phyloP scores from a whole-genome alignment of 768 basidiomycete species.

The Pleurotus platypus region DNA sequence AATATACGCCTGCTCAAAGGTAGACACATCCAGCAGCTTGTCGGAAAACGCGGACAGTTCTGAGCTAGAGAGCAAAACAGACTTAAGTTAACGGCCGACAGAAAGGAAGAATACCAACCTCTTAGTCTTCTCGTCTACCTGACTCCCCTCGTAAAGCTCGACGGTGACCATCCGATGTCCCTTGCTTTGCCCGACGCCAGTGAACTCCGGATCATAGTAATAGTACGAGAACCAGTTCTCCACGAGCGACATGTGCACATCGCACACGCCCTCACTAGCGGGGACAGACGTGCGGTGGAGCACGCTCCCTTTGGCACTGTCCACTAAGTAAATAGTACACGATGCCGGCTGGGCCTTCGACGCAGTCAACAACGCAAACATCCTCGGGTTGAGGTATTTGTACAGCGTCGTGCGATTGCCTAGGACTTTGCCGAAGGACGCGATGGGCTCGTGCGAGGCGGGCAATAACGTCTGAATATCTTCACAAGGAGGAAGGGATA shows the following conservation, averaged over 20 bases:
- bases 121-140: slow-evolving; percentile 61
- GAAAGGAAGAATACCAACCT: slow-evolving; percentile 47
- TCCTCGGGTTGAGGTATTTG: slow-evolving; percentile 88
- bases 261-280: slow-evolving; percentile 39
- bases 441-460: slow-evolving; percentile 51
- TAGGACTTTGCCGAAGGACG: slow-evolving; percentile 79
- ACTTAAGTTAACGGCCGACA: neutral
- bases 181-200: slow-evolving; percentile 46
- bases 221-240: slow-evolving; percentile 96
- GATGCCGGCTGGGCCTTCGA: slow-evolving; percentile 17
- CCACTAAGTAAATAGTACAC: slow-evolving; percentile 77
- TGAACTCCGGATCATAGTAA: slow-evolving; percentile 65
- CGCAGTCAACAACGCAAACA: slow-evolving; percentile 64
- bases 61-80: slow-evolving; percentile 25
- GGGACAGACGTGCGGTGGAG: slow-evolving; percentile 66
- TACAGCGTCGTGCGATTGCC: slow-evolving; percentile 88
- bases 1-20: slow-evolving; percentile 66
- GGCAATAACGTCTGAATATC: slow-evolving; percentile 50
- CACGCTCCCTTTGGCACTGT: slow-evolving; percentile 72
- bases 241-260: slow-evolving; percentile 63
- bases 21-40: slow-evolving; percentile 48
- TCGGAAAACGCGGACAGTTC: slow-evolving; percentile 45
- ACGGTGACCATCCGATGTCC: slow-evolving; percentile 76
- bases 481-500: slow-evolving; percentile 54
- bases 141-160: slow-evolving; percentile 82